Percentiles rank a stretch among this genome's conserved stretches.
Evolutionary conservation across 202 grass and related monocot genomes (phyloP).

Genomic region (Hordeum pubiflorum): DNA sequence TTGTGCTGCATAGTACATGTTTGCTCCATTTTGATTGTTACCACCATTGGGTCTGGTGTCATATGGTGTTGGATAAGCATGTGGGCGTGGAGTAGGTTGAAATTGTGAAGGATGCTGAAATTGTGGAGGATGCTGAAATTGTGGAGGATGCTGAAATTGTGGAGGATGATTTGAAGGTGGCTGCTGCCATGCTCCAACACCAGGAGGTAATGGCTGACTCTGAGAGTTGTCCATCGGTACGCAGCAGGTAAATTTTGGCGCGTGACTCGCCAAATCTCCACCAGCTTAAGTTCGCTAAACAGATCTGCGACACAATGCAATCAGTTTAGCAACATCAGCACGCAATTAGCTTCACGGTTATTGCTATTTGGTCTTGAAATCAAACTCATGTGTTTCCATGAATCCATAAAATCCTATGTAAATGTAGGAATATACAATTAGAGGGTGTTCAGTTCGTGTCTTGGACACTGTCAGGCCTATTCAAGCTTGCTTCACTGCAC

Average conservation of each 20-base stretch:
- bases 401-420: not conserved
- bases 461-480: not conserved
- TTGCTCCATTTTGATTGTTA: conserved; percentile 14
- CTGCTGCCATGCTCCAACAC: conserved; percentile 30
- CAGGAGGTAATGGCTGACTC: conserved; percentile 54
- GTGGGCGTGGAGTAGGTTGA: conserved; percentile 6
- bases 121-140: not conserved
- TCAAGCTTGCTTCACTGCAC: not conserved
- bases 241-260: not conserved
- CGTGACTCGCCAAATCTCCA: not conserved
- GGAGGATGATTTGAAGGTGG: conserved; percentile 12
- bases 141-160: not conserved
- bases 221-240: conserved; percentile 34
- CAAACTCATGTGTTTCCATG: not conserved
- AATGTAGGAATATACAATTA: not conserved
- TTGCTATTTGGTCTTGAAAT: not conserved
- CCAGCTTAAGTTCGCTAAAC: not conserved
- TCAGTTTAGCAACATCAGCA: conserved; percentile 14
- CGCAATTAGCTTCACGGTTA: not conserved
- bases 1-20: conserved; percentile 19
- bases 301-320: conserved; percentile 20
- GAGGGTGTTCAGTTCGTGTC: not conserved
- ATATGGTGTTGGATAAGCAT: conserved; percentile 23
- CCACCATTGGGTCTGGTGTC: not conserved
- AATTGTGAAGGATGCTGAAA: conserved; percentile 19